Percentiles rank a stretch among this genome's conserved stretches.
These are phyloP conservation scores for Russula olivacea DNA, from an alignment of 768 basidiomycete species.

Conservation along the genomic window DNA sequence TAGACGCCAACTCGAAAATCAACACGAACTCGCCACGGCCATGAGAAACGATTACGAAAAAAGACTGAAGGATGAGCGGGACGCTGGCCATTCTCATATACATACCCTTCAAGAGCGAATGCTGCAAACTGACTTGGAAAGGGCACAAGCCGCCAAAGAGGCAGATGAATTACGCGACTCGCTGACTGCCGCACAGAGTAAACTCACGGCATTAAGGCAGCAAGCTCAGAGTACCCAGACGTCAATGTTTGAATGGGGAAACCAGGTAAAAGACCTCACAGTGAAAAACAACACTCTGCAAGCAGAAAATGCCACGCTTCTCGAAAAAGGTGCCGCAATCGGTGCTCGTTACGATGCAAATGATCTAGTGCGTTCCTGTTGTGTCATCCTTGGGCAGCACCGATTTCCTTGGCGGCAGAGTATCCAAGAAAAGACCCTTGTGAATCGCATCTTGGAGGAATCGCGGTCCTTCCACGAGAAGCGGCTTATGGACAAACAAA, in stretches of 20 bases:
- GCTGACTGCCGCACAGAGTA: conserved; percentile 17
- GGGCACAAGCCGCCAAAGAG: conserved; percentile 18
- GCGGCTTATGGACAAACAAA: conserved; percentile 33
- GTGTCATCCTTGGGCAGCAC: neutral
- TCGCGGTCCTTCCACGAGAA: conserved; percentile 33
- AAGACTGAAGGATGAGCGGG: conserved; percentile 18
- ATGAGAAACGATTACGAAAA: conserved; percentile 18
- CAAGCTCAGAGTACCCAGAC: conserved; percentile 25
- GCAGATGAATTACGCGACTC: conserved; percentile 19
- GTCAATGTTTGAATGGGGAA: conserved; percentile 24
- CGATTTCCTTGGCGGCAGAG: conserved; percentile 24
- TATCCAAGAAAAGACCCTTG: conserved; percentile 32
- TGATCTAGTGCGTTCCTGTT: conserved; percentile 28
- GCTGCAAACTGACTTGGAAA: conserved; percentile 23
- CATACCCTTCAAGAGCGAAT: conserved; percentile 20
- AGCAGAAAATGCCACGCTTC: conserved; percentile 25
- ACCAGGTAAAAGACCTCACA: conserved; percentile 28
- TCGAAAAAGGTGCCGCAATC: conserved; percentile 28
- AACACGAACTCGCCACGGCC: conserved; percentile 16
- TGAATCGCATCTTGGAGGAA: conserved; percentile 30
- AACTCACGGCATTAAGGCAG: conserved; percentile 21
- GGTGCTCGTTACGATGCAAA: conserved; percentile 31
- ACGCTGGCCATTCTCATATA: conserved; percentile 14
- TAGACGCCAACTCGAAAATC: conserved; percentile 15
- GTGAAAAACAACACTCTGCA: conserved; percentile 26